Conservation (phyloP, 2,329 filamentous ascomycete species). For the Stagonosporopsis rhizophila region DNA sequence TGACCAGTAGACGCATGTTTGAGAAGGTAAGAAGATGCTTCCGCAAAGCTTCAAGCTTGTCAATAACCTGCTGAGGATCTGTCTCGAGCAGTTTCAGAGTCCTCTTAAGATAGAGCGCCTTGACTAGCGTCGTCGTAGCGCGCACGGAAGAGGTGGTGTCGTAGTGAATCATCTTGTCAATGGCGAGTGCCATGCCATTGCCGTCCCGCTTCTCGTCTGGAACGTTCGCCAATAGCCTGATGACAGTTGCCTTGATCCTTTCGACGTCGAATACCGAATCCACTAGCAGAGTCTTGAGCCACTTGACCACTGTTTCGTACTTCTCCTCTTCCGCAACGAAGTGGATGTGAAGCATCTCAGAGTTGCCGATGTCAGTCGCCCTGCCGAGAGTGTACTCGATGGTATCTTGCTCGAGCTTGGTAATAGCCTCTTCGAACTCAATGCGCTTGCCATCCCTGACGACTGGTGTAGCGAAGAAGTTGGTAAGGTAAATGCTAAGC, state of each 20-base stretch:
- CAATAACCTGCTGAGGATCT: constrained; percentile 77
- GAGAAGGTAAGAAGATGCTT: constrained; percentile 78
- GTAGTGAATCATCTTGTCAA: constrained; percentile 80
- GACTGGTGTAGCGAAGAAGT: constrained; percentile 94
- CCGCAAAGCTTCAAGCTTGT: constrained; percentile 79
- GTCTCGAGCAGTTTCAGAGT: constrained; percentile 80
- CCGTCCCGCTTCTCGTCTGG: constrained; percentile 92
- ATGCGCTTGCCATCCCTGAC: constrained; percentile 76
- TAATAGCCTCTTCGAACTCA: constrained; percentile 90
- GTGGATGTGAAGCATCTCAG: constrained; percentile 80
- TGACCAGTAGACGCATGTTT: constrained; percentile 86
- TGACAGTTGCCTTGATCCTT: constrained; percentile 67
- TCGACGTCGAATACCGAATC: constrained; percentile 85
- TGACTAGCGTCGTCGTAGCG: constrained; percentile 82
- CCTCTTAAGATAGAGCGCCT: constrained; percentile 84
- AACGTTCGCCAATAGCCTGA: constrained; percentile 87
- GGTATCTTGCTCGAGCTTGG: constrained; percentile 88
- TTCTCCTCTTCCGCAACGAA: constrained; percentile 90
- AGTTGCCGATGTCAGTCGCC: constrained; percentile 73
- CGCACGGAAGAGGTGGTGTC: constrained; percentile 77
- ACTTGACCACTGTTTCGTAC: constrained; percentile 80
- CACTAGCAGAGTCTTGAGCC: constrained; percentile 86
- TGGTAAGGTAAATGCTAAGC: constrained; percentile 82
- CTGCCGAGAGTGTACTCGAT: constrained; percentile 79
- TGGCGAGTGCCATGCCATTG: constrained; percentile 66